phyloP scores from a whole-genome alignment of 2,329 filamentous ascomycete genomes.

The Parafenestella ontariensis region DNA sequence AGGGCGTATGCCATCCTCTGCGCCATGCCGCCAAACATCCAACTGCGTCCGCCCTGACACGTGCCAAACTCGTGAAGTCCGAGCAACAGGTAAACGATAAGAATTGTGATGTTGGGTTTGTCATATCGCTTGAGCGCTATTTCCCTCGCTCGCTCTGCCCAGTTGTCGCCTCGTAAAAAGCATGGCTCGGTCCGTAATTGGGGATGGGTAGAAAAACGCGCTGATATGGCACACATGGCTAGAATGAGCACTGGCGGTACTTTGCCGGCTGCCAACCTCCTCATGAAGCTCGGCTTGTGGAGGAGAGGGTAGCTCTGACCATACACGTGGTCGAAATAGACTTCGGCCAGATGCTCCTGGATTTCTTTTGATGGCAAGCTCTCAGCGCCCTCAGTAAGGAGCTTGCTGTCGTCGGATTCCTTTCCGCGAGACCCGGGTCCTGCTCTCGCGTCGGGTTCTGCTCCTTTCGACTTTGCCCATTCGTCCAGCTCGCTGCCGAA shows the following conservation, averaged over 20 bases:
- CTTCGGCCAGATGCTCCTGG: slow-evolving; percentile 90
- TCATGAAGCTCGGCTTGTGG: slow-evolving; percentile 97
- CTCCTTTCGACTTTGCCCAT: slow-evolving; percentile 71
- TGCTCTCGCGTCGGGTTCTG: slow-evolving; percentile 61
- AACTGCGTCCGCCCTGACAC: slow-evolving; percentile 93
- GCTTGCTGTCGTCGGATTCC: slow-evolving; percentile 75
- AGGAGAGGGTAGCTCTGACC: slow-evolving; percentile 93
- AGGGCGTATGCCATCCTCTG: slow-evolving; percentile 97
- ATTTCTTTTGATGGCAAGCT: slow-evolving; percentile 84
- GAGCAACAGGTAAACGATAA: slow-evolving; percentile 87
- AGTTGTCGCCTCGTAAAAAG: slow-evolving; percentile 88
- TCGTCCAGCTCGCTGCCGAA: slow-evolving; percentile 82
- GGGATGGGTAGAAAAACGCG: slow-evolving; percentile 90
- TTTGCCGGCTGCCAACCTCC: slow-evolving; percentile 77
- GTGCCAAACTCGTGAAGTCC: slow-evolving; percentile 96
- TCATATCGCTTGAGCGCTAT: slow-evolving; percentile 90
- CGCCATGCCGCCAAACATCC: slow-evolving; percentile 93
- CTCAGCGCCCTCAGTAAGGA: slow-evolving; percentile 82
- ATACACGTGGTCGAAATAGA: slow-evolving; percentile 96
- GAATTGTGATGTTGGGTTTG: slow-evolving; percentile 92
- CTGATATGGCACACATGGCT: slow-evolving; percentile 95
- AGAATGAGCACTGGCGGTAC: slow-evolving; percentile 89
- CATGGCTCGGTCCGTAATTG: slow-evolving; percentile 76
- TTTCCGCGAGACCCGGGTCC: slow-evolving; percentile 52
- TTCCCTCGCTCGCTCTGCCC: slow-evolving; percentile 85